Conservation (phyloP, 106 monocot genomes). For the Ottelia alismoides region DNA sequence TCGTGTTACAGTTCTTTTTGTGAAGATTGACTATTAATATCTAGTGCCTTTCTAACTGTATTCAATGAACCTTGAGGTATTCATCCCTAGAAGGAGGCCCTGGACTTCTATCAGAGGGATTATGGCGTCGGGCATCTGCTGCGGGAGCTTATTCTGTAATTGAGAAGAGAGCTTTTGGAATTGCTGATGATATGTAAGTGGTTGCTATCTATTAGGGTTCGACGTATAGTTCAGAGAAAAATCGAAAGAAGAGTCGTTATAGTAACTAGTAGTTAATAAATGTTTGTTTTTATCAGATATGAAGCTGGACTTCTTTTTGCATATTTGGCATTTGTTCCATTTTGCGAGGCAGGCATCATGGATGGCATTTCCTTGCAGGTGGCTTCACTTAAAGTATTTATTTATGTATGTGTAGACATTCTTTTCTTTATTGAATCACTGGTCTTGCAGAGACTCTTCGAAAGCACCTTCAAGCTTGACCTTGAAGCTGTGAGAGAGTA, state of each 20-base stretch:
- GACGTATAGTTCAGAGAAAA: background rate
- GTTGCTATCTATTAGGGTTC: slow-evolving; percentile 1
- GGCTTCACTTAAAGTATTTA: slow-evolving; percentile 3
- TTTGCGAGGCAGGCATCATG: slow-evolving; percentile 72
- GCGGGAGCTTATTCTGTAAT: slow-evolving; percentile 72
- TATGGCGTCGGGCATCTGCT: slow-evolving; percentile 65
- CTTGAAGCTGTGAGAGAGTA: slow-evolving; percentile 91
- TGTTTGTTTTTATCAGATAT: slow-evolving; percentile 34
- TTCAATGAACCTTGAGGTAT: too few relatives aligned
- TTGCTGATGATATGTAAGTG: slow-evolving; percentile 96
- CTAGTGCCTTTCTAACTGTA: too few relatives aligned
- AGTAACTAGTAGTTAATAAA: background rate
- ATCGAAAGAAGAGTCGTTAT: background rate
- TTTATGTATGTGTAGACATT: background rate
- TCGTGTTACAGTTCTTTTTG: too few relatives aligned
- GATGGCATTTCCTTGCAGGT: slow-evolving; percentile 89
- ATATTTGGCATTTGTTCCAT: slow-evolving; percentile 92
- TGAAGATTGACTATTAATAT: too few relatives aligned
- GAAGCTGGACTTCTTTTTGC: slow-evolving; percentile 91
- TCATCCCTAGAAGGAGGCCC: slow-evolving; percentile 41
- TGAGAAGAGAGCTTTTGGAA: slow-evolving; percentile 90
- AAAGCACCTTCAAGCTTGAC: slow-evolving; percentile 90
- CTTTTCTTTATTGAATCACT: background rate
- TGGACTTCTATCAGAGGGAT: slow-evolving; percentile 47
- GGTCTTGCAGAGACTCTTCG: slow-evolving; percentile 67